Percentiles rank a stretch among this genome's conserved stretches.
phyloP scores from a whole-genome alignment of 805 yeast species.

The Metschnikowia koreensis region DNA sequence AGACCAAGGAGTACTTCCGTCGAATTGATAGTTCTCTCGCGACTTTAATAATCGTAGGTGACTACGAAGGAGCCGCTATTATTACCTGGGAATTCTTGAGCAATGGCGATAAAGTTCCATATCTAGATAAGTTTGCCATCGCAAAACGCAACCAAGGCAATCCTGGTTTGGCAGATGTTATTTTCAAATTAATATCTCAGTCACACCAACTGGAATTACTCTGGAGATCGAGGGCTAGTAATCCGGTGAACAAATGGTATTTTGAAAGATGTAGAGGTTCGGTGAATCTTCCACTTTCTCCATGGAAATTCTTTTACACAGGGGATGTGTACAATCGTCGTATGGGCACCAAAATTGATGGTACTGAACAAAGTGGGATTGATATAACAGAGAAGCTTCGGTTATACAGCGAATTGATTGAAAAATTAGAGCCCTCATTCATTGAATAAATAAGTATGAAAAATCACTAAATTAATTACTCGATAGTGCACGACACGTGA shows the following conservation, averaged over 20 bases:
- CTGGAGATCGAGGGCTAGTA: conserved; percentile 85
- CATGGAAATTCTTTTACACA: conserved; percentile 42
- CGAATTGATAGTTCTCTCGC: conserved; percentile 70
- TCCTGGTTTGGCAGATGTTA: conserved; percentile 89
- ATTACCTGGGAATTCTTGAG: conserved; percentile 69
- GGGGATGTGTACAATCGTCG: conserved; percentile 40
- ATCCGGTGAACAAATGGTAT: conserved; percentile 97
- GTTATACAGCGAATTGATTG: conserved; percentile 14
- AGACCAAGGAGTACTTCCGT: conserved; percentile 60
- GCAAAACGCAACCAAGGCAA: conserved; percentile 81
- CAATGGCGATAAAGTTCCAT: conserved; percentile 51
- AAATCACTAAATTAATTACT: too few relatives aligned
- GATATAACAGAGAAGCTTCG: conserved; percentile 16
- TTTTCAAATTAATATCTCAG: conserved; percentile 75
- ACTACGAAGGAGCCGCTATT: conserved; percentile 93
- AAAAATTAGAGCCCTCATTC: conserved; percentile 13
- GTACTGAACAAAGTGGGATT: conserved; percentile 10
- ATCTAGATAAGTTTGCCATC: conserved; percentile 93
- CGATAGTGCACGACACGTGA: neutral
- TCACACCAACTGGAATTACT: conserved; percentile 69
- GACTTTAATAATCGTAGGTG: conserved; percentile 81
- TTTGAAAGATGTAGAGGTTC: conserved; percentile 86
- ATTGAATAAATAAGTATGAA: neutral
- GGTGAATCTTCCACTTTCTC: conserved; percentile 34
- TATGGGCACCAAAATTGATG: conserved; percentile 24